Conservation (phyloP, 1,139 yeast genomes). For the Candida pseudocylindracea region DNA sequence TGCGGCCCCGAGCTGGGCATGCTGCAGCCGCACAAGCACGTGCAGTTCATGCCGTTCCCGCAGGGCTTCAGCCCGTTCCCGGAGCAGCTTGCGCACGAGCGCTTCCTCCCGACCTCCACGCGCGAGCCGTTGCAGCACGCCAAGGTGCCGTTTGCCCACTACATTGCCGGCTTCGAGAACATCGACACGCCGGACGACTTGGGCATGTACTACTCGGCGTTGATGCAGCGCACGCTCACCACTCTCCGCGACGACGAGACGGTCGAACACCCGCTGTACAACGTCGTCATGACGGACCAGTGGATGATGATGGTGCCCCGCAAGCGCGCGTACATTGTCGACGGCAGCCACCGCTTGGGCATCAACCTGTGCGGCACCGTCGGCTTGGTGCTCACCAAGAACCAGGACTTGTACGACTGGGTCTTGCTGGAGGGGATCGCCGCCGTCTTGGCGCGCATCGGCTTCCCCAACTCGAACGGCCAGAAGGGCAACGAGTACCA, state of each 20-base stretch:
- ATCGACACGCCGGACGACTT: slow-evolving; percentile 24
- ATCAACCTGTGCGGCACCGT: slow-evolving; percentile 65
- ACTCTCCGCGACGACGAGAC: slow-evolving; percentile 29
- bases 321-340: slow-evolving; percentile 11
- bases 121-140: slow-evolving; percentile 39
- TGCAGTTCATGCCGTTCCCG: slow-evolving; percentile 37
- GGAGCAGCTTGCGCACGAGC: slow-evolving; percentile 21
- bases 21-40: slow-evolving; percentile 79
- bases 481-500: no score
- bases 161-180: slow-evolving; percentile 28
- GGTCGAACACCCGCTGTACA: slow-evolving; percentile 32
- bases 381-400: slow-evolving; percentile 61
- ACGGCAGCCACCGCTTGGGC: slow-evolving; percentile 13
- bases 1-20: slow-evolving; percentile 83
- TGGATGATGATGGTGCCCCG: slow-evolving; percentile 86
- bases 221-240: slow-evolving; percentile 51
- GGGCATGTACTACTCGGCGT: slow-evolving; percentile 41
- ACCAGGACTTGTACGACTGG: slow-evolving; percentile 20
- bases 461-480: no score
- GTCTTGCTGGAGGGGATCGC: no score
- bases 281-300: slow-evolving; percentile 55
- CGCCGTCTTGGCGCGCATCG: no score
- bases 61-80: slow-evolving; percentile 25
- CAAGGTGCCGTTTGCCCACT: slow-evolving; percentile 65
- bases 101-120: slow-evolving; percentile 27